These are phyloP conservation scores for Pythium pectinolyticum DNA, from an alignment of 352 stramenopile genomes.

Conservation along the genomic window DNA sequence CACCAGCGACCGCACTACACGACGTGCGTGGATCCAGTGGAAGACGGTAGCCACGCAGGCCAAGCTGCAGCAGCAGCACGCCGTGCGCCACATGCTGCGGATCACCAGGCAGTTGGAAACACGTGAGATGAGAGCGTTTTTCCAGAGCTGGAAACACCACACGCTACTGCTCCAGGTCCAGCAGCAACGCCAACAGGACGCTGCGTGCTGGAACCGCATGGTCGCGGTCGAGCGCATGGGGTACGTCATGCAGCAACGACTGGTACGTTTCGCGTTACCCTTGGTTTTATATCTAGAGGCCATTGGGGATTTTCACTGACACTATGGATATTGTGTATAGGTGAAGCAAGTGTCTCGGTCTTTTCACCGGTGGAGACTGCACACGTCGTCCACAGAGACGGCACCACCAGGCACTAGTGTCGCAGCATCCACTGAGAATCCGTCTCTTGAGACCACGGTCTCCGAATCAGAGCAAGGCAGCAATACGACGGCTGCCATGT, in stretches of 20 bases:
- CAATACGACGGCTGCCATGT: background rate
- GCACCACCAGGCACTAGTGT: too few species aligned
- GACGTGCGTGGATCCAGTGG: conserved; percentile 46
- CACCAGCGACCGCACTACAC: conserved; percentile 33
- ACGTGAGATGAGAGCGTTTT: conserved; percentile 32
- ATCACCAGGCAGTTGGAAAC: conserved; percentile 36
- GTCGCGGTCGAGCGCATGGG: conserved; percentile 58
- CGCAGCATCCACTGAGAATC: too few species aligned
- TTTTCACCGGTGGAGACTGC: conserved; percentile 20
- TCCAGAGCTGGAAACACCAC: conserved; percentile 47
- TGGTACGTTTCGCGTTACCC: conserved; percentile 26
- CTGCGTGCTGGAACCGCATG: conserved; percentile 69
- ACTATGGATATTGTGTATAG: conserved; percentile 6
- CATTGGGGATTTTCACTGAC: background rate
- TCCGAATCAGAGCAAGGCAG: too few species aligned
- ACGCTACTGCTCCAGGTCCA: conserved; percentile 37
- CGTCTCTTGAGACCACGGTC: too few species aligned
- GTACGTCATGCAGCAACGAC: conserved; percentile 41
- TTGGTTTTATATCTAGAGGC: background rate
- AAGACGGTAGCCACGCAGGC: conserved; percentile 35
- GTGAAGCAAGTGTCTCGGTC: conserved; percentile 15
- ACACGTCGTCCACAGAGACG: background rate
- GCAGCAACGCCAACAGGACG: conserved; percentile 42
- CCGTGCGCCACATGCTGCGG: conserved; percentile 46
- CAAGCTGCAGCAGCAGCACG: conserved; percentile 31